phyloP scores from a whole-genome alignment of 208 protist species.

The Hexamita inflata region DNA sequence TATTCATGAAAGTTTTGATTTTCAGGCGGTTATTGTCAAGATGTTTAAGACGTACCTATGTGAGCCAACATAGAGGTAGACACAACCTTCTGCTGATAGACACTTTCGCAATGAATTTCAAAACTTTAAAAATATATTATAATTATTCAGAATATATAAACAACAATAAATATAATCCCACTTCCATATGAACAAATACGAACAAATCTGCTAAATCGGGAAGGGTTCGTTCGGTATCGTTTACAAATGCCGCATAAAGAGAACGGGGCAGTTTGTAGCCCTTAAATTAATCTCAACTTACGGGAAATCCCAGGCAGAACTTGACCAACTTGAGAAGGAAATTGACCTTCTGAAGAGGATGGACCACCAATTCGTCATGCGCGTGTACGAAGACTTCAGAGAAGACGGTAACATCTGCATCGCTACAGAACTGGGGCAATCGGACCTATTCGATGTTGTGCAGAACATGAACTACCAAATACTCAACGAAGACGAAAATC shows the following conservation, averaged over 20 bases:
- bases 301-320: background rate
- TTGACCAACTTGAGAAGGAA: background rate
- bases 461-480: background rate
- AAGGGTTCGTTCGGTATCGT: conserved; percentile 25
- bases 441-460: conserved; percentile 7
- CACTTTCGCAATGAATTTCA: too few species aligned
- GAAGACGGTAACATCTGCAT: conserved; percentile 17
- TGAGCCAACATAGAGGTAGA: too few species aligned
- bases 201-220: conserved; percentile 16
- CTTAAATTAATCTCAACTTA: conserved; percentile 17
- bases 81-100: too few species aligned
- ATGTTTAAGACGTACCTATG: too few species aligned
- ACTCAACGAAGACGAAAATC: too few species aligned
- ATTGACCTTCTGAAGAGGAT: conserved; percentile 1
- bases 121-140: too few species aligned
- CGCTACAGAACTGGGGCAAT: conserved; percentile 13
- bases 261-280: conserved; percentile 22
- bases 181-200: conserved; percentile 22
- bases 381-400: background rate
- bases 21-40: too few species aligned
- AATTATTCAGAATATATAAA: too few species aligned
- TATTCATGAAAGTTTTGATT: too few species aligned
- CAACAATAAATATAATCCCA: too few species aligned
- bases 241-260: conserved; percentile 13
- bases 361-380: background rate